These are phyloP conservation scores for Mycena latifolia DNA, from an alignment of 768 basidiomycete genomes.

Conservation along the genomic window DNA sequence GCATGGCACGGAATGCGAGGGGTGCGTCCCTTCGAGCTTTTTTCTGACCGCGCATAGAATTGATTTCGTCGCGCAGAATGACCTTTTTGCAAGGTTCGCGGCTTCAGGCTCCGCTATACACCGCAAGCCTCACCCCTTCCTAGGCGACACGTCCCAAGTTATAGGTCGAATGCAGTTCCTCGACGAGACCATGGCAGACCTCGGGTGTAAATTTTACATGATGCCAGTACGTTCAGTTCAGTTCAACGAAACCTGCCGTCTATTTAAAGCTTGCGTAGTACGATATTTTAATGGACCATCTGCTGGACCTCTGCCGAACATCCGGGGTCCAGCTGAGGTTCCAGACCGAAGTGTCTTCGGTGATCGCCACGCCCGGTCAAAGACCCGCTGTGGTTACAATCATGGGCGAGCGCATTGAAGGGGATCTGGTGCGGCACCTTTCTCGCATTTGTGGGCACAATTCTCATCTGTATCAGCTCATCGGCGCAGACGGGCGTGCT, in stretches of 20 bases:
- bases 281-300: not conserved
- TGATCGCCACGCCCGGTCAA: not conserved
- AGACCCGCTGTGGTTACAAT: not conserved
- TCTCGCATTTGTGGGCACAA: not conserved
- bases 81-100: not conserved
- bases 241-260: not conserved
- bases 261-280: not conserved
- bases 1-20: constrained; percentile 4
- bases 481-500: constrained; percentile 10
- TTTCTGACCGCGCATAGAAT: not conserved
- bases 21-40: not conserved
- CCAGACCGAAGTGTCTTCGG: not conserved
- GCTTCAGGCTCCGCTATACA: not conserved
- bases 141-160: not conserved
- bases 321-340: not conserved
- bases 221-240: not conserved
- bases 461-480: not conserved
- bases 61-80: not conserved
- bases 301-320: not conserved
- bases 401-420: not conserved
- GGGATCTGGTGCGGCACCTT: not conserved
- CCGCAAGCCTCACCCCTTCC: not conserved
- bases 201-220: constrained; percentile 18
- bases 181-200: constrained; percentile 1
- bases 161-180: not conserved